Base-by-base conservation (phyloP, 331 rosid genomes). In the Cydonia oblonga region DNA sequence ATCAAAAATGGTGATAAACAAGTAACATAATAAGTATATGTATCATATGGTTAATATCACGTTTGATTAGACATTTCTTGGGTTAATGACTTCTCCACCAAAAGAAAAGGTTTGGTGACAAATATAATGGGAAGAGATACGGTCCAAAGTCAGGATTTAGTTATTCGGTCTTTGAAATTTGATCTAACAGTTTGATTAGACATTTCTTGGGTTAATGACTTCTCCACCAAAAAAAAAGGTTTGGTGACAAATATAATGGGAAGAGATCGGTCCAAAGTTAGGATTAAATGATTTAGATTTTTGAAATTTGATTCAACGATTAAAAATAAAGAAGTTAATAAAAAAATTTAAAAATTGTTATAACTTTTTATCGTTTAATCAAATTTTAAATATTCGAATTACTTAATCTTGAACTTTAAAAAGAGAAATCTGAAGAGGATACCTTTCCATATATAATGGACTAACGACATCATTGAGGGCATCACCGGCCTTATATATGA, bases 1-100 rank as follows among this genome's bases (percentile, higher is more conserved):
- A 77, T 77, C 73, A 75, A 80, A 77, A 75, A 76, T 65, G 81
- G 76, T 84, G 75, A 72, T 13, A 22, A 53, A 14, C 23, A 54
- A 54, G 18, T 70, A 70, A 33, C 74, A 56, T 33, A 38, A 38
- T 38, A 38, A 8, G 11, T 7, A 18, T 16, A 18, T 16, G 42
- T 38, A 38, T 38, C 42, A 38, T 10, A 38, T 10, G 42, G 46
- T 52, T 16, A 18, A 25, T 12, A 58, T 58, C 75, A 40, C 42
- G 42, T 60, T 60, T 72, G 68, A 72, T 42, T 56, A 44, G 66
- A 57, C 54, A 10, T 5, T 5, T 20, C 33, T 2, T 33, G 40
- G 56, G 22, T 18, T 18, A 7, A 18, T 10, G 56, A 24, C 9
- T 28, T 28, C 24, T 54, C 42, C 40, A 8, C 67, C 67, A n/a